A percentile compares a stretch with the other conserved stretches of the same genome.
phyloP scores from a whole-genome alignment of 352 stramenopile genomes.

The Phytophthora pisi region DNA sequence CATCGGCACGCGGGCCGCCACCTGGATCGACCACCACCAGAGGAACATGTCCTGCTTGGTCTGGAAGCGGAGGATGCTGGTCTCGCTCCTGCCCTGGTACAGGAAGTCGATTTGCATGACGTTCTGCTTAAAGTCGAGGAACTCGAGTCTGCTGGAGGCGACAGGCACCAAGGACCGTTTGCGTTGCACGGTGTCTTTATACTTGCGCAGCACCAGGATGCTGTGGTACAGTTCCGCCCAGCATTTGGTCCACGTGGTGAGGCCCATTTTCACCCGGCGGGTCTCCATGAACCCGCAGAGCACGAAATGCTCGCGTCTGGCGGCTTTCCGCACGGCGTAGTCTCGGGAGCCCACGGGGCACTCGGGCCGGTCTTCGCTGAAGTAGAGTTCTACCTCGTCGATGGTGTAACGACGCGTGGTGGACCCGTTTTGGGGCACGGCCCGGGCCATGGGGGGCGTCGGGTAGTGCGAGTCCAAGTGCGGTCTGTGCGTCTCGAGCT shows the following conservation, averaged over 20 bases:
- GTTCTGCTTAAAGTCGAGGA: constrained; percentile 59
- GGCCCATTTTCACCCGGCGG: constrained; percentile 46
- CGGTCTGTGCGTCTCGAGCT: constrained; percentile 35
- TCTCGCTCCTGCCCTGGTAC: constrained; percentile 57
- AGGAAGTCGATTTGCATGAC: constrained; percentile 65
- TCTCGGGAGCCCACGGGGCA: constrained; percentile 38
- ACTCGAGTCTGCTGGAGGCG: constrained; percentile 43
- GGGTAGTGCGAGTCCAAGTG: constrained; percentile 57
- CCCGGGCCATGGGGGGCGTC: constrained; percentile 36
- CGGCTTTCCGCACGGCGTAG: constrained; percentile 62
- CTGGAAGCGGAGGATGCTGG: constrained; percentile 50
- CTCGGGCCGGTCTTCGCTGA: constrained; percentile 54
- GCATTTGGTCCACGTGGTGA: constrained; percentile 53
- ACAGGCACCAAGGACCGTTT: constrained; percentile 66
- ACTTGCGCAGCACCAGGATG: constrained; percentile 65
- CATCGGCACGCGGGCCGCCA: constrained; percentile 53
- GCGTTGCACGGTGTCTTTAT: constrained; percentile 55
- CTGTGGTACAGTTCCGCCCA: constrained; percentile 78
- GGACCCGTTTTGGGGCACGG: constrained; percentile 53
- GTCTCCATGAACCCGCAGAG: constrained; percentile 58
- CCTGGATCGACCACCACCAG: constrained; percentile 81
- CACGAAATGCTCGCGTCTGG: constrained; percentile 52
- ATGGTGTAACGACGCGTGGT: constrained; percentile 57
- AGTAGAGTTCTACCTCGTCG: constrained; percentile 70
- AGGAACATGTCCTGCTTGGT: constrained; percentile 69